Evolutionary conservation across 257 asterid genomes (phyloP).

Genomic region (Fraxinus excelsior): DNA sequence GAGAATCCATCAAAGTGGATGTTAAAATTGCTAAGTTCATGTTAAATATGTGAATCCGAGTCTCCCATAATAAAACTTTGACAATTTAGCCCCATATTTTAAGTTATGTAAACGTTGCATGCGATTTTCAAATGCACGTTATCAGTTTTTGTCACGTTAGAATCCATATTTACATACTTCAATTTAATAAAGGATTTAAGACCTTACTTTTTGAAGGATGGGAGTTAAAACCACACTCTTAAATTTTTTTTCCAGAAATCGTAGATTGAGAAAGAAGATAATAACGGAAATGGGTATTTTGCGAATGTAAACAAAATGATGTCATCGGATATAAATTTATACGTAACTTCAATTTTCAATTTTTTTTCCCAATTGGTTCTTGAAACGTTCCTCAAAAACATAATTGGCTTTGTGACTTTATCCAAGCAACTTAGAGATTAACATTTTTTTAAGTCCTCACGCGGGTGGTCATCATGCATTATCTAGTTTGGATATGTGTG

Average conservation of each 20-base stretch:
- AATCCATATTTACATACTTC: background rate
- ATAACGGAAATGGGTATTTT: too few species aligned
- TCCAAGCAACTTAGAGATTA: conserved; percentile 23
- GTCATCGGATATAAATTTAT: too few species aligned
- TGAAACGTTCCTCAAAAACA: conserved; percentile 13
- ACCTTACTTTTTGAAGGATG: too few species aligned
- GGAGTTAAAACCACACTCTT: too few species aligned
- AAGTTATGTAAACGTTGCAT: background rate
- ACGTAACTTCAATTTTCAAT: background rate
- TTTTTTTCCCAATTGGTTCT: background rate
- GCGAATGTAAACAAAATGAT: background rate
- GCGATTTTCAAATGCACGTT: background rate
- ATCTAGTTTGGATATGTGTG: too few species aligned
- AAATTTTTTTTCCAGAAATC: too few species aligned
- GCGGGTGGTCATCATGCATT: background rate
- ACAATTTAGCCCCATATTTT: background rate
- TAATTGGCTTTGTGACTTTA: conserved; percentile 18
- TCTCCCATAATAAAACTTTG: background rate
- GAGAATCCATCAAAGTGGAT: too few species aligned
- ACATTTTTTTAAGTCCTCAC: background rate
- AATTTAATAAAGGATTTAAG: too few species aligned
- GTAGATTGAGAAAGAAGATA: background rate
- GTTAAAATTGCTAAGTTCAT: background rate
- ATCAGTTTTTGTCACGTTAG: too few species aligned
- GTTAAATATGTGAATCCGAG: background rate